Percentiles rank a stretch among this genome's conserved stretches.
Conservation (phyloP, 2,329 filamentous ascomycete genomes). For the Sarocladium kiliense region DNA sequence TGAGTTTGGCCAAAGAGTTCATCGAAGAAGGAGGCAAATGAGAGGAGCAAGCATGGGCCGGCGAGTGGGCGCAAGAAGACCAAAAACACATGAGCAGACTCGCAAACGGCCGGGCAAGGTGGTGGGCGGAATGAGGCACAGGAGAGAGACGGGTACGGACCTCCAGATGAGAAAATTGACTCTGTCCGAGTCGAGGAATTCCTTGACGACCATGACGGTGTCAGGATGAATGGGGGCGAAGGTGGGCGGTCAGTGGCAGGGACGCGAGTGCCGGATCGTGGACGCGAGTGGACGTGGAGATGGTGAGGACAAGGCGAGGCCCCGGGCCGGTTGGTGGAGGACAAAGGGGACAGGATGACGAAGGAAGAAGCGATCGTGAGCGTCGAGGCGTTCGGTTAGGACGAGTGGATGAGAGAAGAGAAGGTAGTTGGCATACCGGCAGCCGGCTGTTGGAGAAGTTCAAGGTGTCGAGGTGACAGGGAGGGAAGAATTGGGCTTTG, state of each 20-base stretch:
- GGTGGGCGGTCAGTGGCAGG: slow-evolving; percentile 9
- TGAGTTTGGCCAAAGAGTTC: slow-evolving; percentile 9
- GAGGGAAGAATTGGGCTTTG: slow-evolving; percentile 7
- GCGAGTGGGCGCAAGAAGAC: background rate
- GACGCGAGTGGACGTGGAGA: slow-evolving; percentile 9
- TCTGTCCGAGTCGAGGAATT: slow-evolving; percentile 60
- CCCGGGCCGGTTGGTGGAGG: background rate
- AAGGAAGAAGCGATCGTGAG: background rate
- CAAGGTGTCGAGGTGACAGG: slow-evolving; percentile 1
- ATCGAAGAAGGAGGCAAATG: background rate
- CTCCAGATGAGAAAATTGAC: slow-evolving; percentile 69
- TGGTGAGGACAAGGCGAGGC: background rate
- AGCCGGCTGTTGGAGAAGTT: slow-evolving; percentile 9
- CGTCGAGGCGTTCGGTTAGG: background rate
- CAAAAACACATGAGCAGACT: background rate
- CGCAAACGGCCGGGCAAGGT: background rate
- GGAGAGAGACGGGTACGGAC: slow-evolving; percentile 42
- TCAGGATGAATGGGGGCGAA: slow-evolving; percentile 4
- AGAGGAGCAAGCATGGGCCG: background rate
- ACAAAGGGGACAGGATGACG: slow-evolving; percentile 1
- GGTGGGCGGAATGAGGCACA: background rate
- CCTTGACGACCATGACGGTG: slow-evolving; percentile 46
- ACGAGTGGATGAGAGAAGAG: background rate
- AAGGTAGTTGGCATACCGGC: slow-evolving; percentile 7
- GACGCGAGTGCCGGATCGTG: slow-evolving; percentile 7